These are phyloP conservation scores for Vigna nakashimae DNA, from an alignment of 306 rosid species.

Conservation along the genomic window DNA sequence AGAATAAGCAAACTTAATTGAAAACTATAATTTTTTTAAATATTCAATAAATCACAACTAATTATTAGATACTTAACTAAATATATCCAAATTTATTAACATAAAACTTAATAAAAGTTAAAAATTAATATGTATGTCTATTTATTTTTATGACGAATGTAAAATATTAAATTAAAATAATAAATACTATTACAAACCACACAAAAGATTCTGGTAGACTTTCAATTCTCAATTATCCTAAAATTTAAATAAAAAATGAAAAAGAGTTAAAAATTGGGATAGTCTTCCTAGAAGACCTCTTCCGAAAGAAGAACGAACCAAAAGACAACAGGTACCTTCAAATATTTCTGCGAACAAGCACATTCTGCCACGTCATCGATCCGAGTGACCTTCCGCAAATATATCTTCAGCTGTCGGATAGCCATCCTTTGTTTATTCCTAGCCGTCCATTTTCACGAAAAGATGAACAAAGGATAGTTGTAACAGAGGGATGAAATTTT, in stretches of 20 bases:
- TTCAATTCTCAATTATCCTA: background rate
- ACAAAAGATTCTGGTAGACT: background rate
- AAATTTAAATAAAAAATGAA: background rate
- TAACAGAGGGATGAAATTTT: slow-evolving; percentile 28
- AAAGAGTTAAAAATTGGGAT: slow-evolving; percentile 22
- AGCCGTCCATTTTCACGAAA: slow-evolving; percentile 55
- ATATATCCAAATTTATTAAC: too few relatives aligned
- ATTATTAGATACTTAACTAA: too few relatives aligned
- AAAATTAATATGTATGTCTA: too few relatives aligned
- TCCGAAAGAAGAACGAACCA: background rate
- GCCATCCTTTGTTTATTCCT: slow-evolving; percentile 41
- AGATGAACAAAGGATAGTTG: slow-evolving; percentile 29
- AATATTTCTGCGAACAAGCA: slow-evolving; percentile 36
- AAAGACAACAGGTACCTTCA: slow-evolving; percentile 5
- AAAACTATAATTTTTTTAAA: too few relatives aligned
- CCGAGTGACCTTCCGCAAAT: slow-evolving; percentile 47
- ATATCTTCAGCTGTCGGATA: slow-evolving; percentile 47
- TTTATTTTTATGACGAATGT: too few relatives aligned
- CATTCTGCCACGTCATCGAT: slow-evolving; percentile 65
- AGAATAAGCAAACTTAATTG: too few relatives aligned
- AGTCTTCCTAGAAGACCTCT: slow-evolving; percentile 16
- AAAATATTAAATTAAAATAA: too few relatives aligned
- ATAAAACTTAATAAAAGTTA: too few relatives aligned
- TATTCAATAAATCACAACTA: too few relatives aligned
- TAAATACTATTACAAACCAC: too few relatives aligned